Evolutionary conservation across 805 yeast genomes (phyloP).

Genomic region (Saccharomycopsis malanga): DNA sequence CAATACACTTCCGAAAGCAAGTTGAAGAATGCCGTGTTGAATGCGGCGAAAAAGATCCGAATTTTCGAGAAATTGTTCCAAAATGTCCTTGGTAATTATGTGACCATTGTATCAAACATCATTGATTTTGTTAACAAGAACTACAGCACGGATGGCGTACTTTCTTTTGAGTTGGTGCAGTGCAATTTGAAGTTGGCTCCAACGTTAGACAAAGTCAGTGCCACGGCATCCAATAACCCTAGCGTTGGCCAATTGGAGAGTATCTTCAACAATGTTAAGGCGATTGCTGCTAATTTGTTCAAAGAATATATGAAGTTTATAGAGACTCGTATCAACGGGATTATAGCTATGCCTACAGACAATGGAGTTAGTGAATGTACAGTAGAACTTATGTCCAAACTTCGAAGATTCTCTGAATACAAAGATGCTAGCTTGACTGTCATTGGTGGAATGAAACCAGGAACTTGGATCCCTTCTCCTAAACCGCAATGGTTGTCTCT

Average conservation of each 20-base stretch:
- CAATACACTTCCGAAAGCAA: constrained; percentile 15
- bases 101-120: constrained; percentile 33
- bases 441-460: constrained; percentile 47
- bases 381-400: constrained; percentile 61
- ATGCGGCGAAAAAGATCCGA: constrained; percentile 26
- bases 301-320: constrained; percentile 50
- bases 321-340: constrained; percentile 41
- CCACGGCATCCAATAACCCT: constrained; percentile 21
- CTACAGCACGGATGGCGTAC: constrained; percentile 41
- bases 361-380: constrained; percentile 65
- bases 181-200: constrained; percentile 32
- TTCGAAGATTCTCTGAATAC: constrained; percentile 60
- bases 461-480: constrained; percentile 61
- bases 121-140: constrained; percentile 35
- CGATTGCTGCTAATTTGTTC: constrained; percentile 36
- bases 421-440: constrained; percentile 42
- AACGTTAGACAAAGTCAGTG: constrained; percentile 25
- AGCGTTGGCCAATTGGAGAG: constrained; percentile 24
- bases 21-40: constrained; percentile 24
- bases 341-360: constrained; percentile 52
- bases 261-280: constrained; percentile 24
- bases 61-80: constrained; percentile 31
- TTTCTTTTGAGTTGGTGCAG: constrained; percentile 55
- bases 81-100: constrained; percentile 33
- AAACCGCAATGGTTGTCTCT: constrained; percentile 47